Base-by-base conservation (phyloP, 1,284 basidiomycete genomes). In the Somion occarium region DNA sequence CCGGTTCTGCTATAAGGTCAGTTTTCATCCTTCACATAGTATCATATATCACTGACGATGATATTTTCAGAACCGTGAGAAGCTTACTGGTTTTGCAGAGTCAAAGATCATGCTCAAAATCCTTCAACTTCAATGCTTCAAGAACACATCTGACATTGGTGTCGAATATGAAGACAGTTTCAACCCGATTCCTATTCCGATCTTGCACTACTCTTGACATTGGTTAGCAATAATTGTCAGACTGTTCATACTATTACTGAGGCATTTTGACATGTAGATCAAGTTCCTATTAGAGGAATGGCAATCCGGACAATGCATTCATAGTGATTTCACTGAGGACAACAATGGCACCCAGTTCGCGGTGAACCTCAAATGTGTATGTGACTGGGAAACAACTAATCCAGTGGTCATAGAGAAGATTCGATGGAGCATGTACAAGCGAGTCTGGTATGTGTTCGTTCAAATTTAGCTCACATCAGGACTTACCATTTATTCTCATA, bases 351-450 rank as follows among this genome's bases (percentile, higher is more conserved):
- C 9, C 9, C 9, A n/a, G 11, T 37, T 11, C 34, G n/a, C 9
- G 34, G 34, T n/a, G 34, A 9, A 37, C 34, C 34, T 37, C 34
- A 37, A 37, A 37, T 54, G 26, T 55, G 53, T 50, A 61, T 51
- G 38, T 55, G 58, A 15, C 59, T 44, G 25, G 48, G 52, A 5
- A 44, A 19, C 9, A 23, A 43, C 15, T 12, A 43, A 18, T 19
- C 41, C n/a, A 12, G 11, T 11, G 41, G 41, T 43, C 15, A 43
- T n/a, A 9, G 15, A 18, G 19, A 19, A 19, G 11, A 43, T n/a
- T 11, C 41, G n/a, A 11, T 19, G 15, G 41, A 18, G 11, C 34
- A 37, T 37, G 34, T 37, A 37, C n/a, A 37, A 9, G 9, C 34
- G 34, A 9, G n/a, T 37, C n/a, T n/a, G 34, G 34, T 37, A n/a